A percentile compares a stretch with the other conserved stretches of the same genome.
These are phyloP conservation scores for Malus sylvestris DNA, from an alignment of 306 rosid species.

Conservation along the genomic window DNA sequence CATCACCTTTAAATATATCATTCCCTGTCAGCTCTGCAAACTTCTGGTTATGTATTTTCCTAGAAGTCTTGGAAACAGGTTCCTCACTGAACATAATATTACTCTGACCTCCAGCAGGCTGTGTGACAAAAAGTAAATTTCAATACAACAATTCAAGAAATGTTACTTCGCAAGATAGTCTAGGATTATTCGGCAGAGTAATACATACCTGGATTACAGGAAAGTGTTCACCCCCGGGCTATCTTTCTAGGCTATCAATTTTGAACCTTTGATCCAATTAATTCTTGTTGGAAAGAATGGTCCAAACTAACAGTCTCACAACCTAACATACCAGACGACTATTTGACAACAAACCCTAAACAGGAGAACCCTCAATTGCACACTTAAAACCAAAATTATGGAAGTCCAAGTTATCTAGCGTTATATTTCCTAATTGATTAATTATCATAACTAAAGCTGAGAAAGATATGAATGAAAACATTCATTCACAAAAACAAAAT, in stretches of 20 bases:
- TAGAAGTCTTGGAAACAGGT: conserved; percentile 54
- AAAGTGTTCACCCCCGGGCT: too few relatives aligned
- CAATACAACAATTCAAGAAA: neutral
- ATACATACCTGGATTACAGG: neutral
- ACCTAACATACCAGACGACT: neutral
- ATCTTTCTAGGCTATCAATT: neutral
- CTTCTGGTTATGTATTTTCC: conserved; percentile 84
- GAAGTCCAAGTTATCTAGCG: neutral
- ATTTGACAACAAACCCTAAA: neutral
- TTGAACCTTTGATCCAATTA: neutral
- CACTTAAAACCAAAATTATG: neutral
- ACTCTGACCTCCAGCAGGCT: conserved; percentile 99
- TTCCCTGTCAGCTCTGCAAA: conserved; percentile 83
- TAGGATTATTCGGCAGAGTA: neutral
- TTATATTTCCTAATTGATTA: neutral
- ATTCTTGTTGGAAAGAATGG: neutral
- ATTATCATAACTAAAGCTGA: neutral
- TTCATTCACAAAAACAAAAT: neutral
- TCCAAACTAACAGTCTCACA: neutral
- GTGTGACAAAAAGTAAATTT: neutral
- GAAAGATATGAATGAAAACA: neutral
- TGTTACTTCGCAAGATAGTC: neutral
- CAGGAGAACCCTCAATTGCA: neutral
- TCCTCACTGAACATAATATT: conserved; percentile 77
- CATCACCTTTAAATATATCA: conserved; percentile 70